These are phyloP conservation scores for Solanum lignicaule DNA, from an alignment of 257 asterid genomes.

Conservation along the genomic window DNA sequence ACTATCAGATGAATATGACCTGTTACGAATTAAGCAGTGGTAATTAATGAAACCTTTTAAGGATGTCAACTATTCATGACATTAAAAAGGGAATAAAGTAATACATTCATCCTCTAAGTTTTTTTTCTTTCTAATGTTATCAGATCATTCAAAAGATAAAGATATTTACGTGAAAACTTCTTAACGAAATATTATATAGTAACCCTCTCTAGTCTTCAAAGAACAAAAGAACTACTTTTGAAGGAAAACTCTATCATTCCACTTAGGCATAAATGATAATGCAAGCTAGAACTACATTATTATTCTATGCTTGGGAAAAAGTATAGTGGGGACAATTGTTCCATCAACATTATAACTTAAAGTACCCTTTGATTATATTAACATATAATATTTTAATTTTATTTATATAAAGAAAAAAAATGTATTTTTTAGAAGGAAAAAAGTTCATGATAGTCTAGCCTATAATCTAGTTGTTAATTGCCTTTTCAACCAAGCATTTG, in stretches of 20 bases:
- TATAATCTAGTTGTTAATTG: neutral
- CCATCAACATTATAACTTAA: conserved; percentile 16
- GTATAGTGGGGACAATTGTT: conserved; percentile 34
- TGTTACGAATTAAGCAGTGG: neutral
- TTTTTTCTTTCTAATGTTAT: neutral
- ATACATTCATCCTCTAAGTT: neutral
- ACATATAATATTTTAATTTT: neutral
- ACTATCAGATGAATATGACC: neutral
- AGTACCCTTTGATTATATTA: neutral
- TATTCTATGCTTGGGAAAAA: conserved; percentile 24
- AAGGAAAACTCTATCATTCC: conserved; percentile 11
- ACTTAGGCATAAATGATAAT: conserved; percentile 19
- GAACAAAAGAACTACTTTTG: conserved; percentile 13
- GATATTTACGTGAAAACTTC: neutral
- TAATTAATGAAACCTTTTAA: conserved; percentile 9
- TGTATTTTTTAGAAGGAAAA: neutral
- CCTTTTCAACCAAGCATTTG: conserved; percentile 6
- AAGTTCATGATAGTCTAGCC: neutral
- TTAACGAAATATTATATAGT: neutral
- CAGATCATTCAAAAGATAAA: neutral
- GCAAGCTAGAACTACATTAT: conserved; percentile 26
- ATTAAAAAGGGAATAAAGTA: conserved; percentile 1
- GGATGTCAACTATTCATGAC: conserved; percentile 18
- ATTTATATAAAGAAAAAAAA: neutral
- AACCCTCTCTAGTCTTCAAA: neutral